These are phyloP conservation scores for Sextonia rubra DNA, from an alignment of 164 flowering plant species.

Conservation along the genomic window DNA sequence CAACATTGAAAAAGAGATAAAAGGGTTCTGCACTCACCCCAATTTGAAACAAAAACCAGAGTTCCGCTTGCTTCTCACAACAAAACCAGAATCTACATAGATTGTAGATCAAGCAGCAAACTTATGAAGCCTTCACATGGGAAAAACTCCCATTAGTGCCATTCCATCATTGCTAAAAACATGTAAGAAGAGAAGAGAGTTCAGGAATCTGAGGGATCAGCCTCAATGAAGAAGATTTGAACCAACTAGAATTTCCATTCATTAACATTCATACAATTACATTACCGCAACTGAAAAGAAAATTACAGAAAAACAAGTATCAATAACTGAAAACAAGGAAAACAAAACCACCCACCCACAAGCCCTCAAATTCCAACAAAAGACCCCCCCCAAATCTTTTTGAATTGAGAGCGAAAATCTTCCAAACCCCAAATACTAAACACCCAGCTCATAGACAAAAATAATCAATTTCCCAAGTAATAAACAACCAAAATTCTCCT, in stretches of 20 bases:
- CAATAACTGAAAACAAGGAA: no score
- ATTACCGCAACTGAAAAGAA: no score
- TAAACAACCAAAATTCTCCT: no score
- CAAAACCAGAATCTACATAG: background rate
- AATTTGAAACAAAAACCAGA: background rate
- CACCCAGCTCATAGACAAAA: background rate
- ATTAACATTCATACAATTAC: no score
- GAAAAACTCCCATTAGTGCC: background rate
- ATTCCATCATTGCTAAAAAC: background rate
- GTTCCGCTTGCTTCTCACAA: background rate
- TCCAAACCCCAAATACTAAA: no score
- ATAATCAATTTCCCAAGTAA: no score
- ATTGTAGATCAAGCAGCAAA: background rate
- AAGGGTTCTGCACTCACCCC: background rate
- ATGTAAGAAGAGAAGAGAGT: background rate
- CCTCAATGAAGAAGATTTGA: background rate
- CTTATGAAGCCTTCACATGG: background rate
- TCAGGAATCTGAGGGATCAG: constrained; percentile 4
- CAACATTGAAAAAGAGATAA: background rate
- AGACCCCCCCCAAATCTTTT: background rate
- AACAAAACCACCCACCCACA: background rate
- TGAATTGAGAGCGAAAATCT: no score
- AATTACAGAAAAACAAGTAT: no score
- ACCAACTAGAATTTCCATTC: no score
- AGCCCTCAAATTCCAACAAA: background rate